Evolutionary conservation across 164 flowering plant genomes (phyloP).

Genomic region (Platanus orientalis): DNA sequence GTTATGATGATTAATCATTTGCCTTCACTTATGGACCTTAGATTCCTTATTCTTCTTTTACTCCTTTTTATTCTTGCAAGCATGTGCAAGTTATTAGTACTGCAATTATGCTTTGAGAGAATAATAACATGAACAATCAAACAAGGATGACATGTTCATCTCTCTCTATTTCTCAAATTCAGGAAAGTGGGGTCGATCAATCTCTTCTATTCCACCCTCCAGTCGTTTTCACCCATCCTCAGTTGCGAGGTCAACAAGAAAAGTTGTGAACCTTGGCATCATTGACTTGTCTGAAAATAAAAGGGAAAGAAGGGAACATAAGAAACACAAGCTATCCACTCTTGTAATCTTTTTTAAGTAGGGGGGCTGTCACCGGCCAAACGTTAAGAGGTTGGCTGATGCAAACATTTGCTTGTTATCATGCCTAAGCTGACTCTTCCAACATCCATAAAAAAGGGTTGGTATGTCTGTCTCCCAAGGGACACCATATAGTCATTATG

Average conservation of each 20-base stretch:
- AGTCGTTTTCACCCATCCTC: conserved; percentile 1
- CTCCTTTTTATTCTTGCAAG: background rate
- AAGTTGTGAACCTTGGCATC: conserved; percentile 13
- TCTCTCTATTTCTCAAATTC: background rate
- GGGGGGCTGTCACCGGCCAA: background rate
- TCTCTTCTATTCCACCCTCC: background rate
- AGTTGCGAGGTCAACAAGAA: conserved; percentile 39
- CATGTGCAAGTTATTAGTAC: conserved; percentile 4
- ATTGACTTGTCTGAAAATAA: conserved; percentile 20
- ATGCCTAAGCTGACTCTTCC: conserved; percentile 12
- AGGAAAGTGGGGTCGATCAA: background rate
- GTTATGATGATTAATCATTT: too few species aligned
- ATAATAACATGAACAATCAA: background rate
- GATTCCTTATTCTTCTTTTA: background rate
- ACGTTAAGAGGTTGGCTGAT: background rate
- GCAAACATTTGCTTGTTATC: conserved; percentile 14
- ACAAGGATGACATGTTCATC: background rate
- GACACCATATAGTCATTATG: background rate
- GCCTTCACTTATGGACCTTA: background rate
- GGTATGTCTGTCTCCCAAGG: conserved; percentile 8
- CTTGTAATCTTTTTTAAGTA: background rate
- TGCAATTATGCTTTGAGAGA: background rate
- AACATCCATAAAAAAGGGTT: conserved; percentile 9
- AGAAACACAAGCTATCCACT: too few species aligned
- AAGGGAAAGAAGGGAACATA: background rate